Base-by-base conservation (phyloP, 495 filamentous ascomycete genomes). In the Daldinia grandis region DNA sequence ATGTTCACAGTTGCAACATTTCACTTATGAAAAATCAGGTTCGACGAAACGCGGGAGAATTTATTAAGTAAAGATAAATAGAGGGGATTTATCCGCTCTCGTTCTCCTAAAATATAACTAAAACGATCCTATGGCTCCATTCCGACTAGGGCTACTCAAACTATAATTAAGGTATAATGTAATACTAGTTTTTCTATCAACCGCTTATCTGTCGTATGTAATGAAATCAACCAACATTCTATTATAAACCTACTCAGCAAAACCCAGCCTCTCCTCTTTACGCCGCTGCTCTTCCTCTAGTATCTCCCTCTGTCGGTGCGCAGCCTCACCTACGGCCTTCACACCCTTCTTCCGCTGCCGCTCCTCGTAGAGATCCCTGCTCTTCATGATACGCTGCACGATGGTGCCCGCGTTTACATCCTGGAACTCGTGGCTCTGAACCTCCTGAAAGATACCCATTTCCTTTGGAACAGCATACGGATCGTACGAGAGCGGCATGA, bases 371-470 rank as follows among this genome's bases (percentile, higher is more conserved):
- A 90, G 86, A 60, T 88, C 89, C 44, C 93, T 83, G 71, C 91
- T 92, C 75, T 89, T 91, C 80, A 98, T 78, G 72, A 99, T 99
- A 25, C 95, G 83, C 55, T 89, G 87, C 65, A 98, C 94, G 73
- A 99, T 99, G 69, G 94, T 89, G 4, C 89, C 92, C 15, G 95
- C 93, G 80, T 98, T 98, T 37, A 99, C 92, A 66, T 92, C 84
- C 69, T 90, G 86, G 78, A 92, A 98, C 17, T 88, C 84, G 77
- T 99, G 95, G 15, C 80, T 76, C 1, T 84, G 83, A 8, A 93
- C 87, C 75, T 93, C 88, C 38, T 83, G 85, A 83, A 92, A 95
- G 64, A 96, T 92, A 2, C 90, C 90, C 86, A 93, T 87, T 72
- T 84, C 82, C 77, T 92, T 93, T 17, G 94, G 89, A 9, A 85